Conservation (phyloP, 331 rosid species). For the Cydonia oblonga region DNA sequence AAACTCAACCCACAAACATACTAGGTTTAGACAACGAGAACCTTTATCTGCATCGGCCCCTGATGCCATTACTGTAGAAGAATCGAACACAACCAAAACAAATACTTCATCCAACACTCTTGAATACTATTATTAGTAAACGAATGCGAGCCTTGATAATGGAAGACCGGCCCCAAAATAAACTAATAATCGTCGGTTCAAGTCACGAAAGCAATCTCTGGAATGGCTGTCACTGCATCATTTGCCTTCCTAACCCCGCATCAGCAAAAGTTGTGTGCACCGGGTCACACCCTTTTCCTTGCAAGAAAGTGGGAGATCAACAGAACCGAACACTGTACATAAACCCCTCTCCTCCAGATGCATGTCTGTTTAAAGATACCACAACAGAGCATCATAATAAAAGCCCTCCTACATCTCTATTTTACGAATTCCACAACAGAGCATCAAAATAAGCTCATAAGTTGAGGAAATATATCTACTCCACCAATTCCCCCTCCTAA, state of each 20-base stretch:
- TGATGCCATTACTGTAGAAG: not conserved
- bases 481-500: not conserved
- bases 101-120: conserved; percentile 28
- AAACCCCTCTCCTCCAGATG: conserved; percentile 7
- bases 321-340: conserved; percentile 60
- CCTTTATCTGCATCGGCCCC: not conserved
- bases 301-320: conserved; percentile 33
- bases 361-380: conserved; percentile 22
- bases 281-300: not conserved
- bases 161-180: not conserved
- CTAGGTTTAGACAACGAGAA: not conserved
- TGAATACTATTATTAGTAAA: conserved; percentile 21
- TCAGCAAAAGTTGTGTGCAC: not conserved
- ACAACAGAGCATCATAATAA: conserved; percentile 43
- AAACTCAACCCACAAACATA: not conserved
- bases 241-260: not conserved
- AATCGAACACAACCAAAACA: conserved; percentile 8
- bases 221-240: not conserved
- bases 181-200: not conserved
- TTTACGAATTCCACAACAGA: conserved; percentile 36
- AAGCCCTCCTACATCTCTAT: conserved; percentile 29
- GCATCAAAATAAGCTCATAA: conserved; percentile 52
- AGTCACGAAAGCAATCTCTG: not conserved
- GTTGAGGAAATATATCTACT: conserved; percentile 10
- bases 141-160: conserved; percentile 24